Conservation (phyloP, 768 basidiomycete species). For the Scleroderma bovista region DNA sequence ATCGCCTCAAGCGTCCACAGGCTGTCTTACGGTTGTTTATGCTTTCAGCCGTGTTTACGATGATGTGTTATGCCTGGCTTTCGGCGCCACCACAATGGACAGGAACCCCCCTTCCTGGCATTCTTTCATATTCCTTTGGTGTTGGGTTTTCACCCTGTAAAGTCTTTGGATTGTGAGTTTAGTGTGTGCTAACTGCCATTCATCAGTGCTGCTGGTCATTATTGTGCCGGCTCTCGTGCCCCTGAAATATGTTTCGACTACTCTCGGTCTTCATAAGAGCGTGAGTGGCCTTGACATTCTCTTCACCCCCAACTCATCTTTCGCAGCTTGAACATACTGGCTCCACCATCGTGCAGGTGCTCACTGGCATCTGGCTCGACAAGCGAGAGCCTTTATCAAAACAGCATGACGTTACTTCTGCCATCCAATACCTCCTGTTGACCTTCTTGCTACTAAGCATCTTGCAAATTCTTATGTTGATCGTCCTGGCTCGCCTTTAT, state of each 20-base stretch:
- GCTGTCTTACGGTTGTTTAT: slow-evolving; percentile 55
- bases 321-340: slow-evolving; percentile 69
- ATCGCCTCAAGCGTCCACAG: slow-evolving; percentile 49
- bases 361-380: slow-evolving; percentile 68
- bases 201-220: slow-evolving; percentile 62
- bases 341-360: slow-evolving; percentile 64
- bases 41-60: slow-evolving; percentile 53
- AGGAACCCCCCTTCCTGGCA: slow-evolving; percentile 52
- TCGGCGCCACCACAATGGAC: slow-evolving; percentile 55
- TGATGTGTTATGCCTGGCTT: slow-evolving; percentile 63
- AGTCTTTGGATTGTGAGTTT: background rate
- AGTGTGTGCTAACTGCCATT: slow-evolving; percentile 3
- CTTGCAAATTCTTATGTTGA: slow-evolving; percentile 47
- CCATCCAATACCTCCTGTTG: slow-evolving; percentile 51
- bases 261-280: slow-evolving; percentile 73
- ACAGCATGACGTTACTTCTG: slow-evolving; percentile 18
- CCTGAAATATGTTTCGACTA: slow-evolving; percentile 69
- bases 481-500: slow-evolving; percentile 46
- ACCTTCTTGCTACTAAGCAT: slow-evolving; percentile 53
- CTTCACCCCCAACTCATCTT: background rate
- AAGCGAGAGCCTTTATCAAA: slow-evolving; percentile 8
- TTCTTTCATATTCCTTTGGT: slow-evolving; percentile 57
- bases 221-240: slow-evolving; percentile 70
- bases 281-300: slow-evolving; percentile 35
- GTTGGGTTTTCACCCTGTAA: slow-evolving; percentile 69